A percentile compares a stretch with the other conserved stretches of the same genome.
phyloP scores from a whole-genome alignment of 306 rosid genomes.

The Carpinus fangiana region DNA sequence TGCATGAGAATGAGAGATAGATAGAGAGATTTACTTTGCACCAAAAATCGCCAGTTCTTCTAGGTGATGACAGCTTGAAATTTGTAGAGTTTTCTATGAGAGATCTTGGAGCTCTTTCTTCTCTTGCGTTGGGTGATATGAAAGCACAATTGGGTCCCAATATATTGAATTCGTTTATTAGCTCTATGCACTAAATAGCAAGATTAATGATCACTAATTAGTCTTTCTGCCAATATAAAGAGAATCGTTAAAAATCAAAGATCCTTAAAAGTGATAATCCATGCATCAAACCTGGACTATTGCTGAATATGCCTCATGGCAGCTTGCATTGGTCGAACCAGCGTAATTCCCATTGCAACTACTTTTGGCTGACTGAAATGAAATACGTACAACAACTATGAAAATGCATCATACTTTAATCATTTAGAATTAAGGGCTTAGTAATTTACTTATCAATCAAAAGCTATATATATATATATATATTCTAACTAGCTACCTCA shows the following conservation, averaged over 20 bases:
- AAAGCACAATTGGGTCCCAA: slow-evolving; percentile 22
- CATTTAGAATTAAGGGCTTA: no score
- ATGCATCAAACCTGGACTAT: neutral
- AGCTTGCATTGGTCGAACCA: neutral
- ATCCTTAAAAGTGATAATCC: neutral
- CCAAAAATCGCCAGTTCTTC: neutral
- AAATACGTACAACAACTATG: no score
- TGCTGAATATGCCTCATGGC: slow-evolving; percentile 2
- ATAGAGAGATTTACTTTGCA: slow-evolving; percentile 2
- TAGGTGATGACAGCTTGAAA: neutral
- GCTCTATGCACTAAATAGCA: no score
- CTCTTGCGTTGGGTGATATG: neutral
- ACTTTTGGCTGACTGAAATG: slow-evolving; percentile 22
- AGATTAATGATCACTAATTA: no score
- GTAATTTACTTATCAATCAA: no score
- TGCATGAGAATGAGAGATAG: neutral
- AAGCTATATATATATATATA: no score
- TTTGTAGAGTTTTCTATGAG: slow-evolving; percentile 2
- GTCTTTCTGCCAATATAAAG: no score
- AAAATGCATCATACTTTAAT: no score
- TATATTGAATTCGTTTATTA: no score
- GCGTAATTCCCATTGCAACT: slow-evolving; percentile 29
- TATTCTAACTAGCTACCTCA: no score
- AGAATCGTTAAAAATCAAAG: no score
- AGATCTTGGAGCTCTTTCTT: slow-evolving; percentile 19